Conservation (phyloP, 768 basidiomycete genomes). For the Mycena metata region DNA sequence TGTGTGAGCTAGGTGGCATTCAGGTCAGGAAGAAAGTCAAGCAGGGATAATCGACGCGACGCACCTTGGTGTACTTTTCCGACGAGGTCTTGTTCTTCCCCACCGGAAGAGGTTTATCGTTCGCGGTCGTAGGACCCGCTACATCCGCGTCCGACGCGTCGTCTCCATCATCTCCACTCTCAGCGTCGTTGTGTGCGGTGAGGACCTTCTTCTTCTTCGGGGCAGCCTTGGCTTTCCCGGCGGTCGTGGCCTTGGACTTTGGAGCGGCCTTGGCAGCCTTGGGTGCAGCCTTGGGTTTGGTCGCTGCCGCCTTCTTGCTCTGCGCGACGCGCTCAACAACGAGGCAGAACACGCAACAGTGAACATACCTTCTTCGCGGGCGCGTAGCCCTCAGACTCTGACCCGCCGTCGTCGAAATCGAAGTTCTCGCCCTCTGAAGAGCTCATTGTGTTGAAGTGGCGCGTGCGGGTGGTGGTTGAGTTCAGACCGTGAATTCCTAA, state of each 20-base stretch:
- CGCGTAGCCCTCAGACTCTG: conserved; percentile 78
- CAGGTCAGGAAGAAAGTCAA: conserved; percentile 11
- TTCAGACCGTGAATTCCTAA: conserved; percentile 5
- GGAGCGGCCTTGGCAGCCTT: conserved; percentile 50
- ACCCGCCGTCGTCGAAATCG: conserved; percentile 65
- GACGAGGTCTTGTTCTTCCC: conserved; percentile 90
- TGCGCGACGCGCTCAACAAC: conserved; percentile 34
- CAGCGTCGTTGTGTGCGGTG: conserved; percentile 72
- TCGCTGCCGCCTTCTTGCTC: conserved; percentile 35
- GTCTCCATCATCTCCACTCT: conserved; percentile 62
- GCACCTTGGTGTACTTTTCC: conserved; percentile 91
- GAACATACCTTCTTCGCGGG: conserved; percentile 68
- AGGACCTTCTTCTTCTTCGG: conserved; percentile 84
- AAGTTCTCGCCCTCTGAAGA: conserved; percentile 82
- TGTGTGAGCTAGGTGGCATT: conserved; percentile 79
- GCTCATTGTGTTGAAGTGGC: conserved; percentile 63
- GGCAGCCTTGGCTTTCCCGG: conserved; percentile 63
- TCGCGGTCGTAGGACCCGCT: conserved; percentile 42
- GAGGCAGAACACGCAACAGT: conserved; percentile 14
- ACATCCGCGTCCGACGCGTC: conserved; percentile 57
- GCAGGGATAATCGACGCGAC: conserved; percentile 34
- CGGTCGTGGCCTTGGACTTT: conserved; percentile 55
- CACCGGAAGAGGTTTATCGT: conserved; percentile 37
- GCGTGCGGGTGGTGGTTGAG: conserved; percentile 32
- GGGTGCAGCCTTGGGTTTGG: conserved; percentile 44